These are phyloP conservation scores for Vanderwaltozyma verrucispora DNA, from an alignment of 805 yeast species.

Conservation along the genomic window DNA sequence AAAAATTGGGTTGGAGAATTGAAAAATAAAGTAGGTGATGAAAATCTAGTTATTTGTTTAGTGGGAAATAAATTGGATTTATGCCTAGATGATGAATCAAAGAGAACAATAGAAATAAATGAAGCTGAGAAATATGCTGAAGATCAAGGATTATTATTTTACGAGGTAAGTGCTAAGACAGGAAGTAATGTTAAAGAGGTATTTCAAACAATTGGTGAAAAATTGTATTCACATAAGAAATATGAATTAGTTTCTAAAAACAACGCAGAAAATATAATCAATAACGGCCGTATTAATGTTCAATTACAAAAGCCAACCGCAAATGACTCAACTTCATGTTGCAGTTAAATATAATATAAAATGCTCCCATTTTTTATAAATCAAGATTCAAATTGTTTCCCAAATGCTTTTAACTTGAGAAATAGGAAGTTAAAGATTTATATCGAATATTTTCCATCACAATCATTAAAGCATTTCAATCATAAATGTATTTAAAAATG, in stretches of 20 bases:
- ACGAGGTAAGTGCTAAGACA: conserved; percentile 91
- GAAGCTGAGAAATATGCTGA: conserved; percentile 85
- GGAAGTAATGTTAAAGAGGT: conserved; percentile 85
- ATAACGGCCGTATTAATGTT: conserved; percentile 17
- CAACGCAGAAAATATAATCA: conserved; percentile 3
- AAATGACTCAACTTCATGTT: conserved; percentile 34
- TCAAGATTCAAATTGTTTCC: no score
- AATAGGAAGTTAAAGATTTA: no score
- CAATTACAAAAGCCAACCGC: conserved; percentile 36
- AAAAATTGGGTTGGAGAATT: conserved; percentile 87
- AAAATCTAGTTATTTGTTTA: conserved; percentile 64
- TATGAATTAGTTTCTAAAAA: conserved; percentile 9
- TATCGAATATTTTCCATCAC: no score
- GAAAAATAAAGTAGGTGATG: conserved; percentile 68
- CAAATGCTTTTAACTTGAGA: no score
- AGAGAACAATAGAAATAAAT: conserved; percentile 51
- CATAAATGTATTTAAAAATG: no score
- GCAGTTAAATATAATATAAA: conserved; percentile 21
- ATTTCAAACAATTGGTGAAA: conserved; percentile 78
- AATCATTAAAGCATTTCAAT: no score
- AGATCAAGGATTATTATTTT: conserved; percentile 82
- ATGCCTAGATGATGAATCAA: conserved; percentile 35
- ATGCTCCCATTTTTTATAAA: no score
- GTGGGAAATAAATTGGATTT: conserved; percentile 84
- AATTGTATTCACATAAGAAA: conserved; percentile 30